Evolutionary conservation across 2,329 filamentous ascomycete genomes (phyloP), one percentile per base, ranked within the genome.

Genomic region (Cladobotryum protrusum): DNA sequence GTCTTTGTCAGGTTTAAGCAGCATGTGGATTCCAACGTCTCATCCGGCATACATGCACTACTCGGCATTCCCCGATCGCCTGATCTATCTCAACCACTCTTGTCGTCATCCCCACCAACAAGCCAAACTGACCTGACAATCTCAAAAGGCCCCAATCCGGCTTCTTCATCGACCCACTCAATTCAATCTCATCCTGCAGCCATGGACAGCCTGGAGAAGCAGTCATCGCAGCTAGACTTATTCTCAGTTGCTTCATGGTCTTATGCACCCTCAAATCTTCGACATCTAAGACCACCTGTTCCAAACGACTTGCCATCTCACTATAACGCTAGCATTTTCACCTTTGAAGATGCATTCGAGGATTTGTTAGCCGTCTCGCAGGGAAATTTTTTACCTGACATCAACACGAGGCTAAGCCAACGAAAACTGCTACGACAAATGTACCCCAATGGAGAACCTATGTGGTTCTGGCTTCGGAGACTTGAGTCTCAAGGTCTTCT

Each of bases 331-430:
- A 60, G 58, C 36, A 57, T 67, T 33, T 78, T 79, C 57, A 77
- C 74, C 8, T 82, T 79, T 55, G 68, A 74, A 32, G 77, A 81
- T 55, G 78, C 78, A 43, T 81, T 81, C 53, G 78, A 82, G 57
- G 78, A 82, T 54, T 70, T 82, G 14, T 66, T 82, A 12, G 65
- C 67, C n/a, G 69, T 71, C 15, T 70, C 69, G n/a, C 67, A 70
- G 13, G 71, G 71, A 4, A 63, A 67, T 6, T 61, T 63, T 2
- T 61, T 80, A 17, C 66, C 68, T 4, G 66, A 73, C 17, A 69
- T 77, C 18, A 54, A 56, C 12, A 60, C 57, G 2, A 63, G 63
- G 41, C 61, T 67, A 48, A 58, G 67, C 33, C 65, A 70, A 54
- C 63, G 67, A 43, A 64, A 59, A 50, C 61, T 72, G 12, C 59